phyloP scores from a whole-genome alignment of 306 rosid species.

The Nissolia schottii region DNA sequence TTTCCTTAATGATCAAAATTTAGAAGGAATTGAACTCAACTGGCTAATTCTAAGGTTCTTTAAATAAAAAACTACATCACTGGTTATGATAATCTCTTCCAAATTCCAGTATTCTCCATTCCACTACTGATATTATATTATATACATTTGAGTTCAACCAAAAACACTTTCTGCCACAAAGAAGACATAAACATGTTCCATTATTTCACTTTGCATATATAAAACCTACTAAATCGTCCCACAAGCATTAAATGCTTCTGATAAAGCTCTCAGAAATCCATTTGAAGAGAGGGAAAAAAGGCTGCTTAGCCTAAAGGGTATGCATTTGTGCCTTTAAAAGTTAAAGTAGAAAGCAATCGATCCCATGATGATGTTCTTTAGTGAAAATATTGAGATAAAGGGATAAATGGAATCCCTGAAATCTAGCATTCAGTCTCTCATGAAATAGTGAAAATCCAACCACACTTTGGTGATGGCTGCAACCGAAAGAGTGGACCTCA shows the following conservation, averaged over 20 bases:
- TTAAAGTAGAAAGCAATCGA: conserved; percentile 22
- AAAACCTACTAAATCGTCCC: background rate
- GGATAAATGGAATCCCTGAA: conserved; percentile 30
- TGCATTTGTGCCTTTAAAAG: conserved; percentile 21
- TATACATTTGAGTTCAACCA: background rate
- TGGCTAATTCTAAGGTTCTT: background rate
- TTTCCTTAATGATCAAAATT: background rate
- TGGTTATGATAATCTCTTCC: background rate
- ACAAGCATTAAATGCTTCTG: conserved; percentile 2
- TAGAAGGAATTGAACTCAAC: background rate
- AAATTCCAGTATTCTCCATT: background rate
- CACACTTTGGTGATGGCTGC: conserved; percentile 23
- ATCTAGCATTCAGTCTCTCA: conserved; percentile 16
- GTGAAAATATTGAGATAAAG: background rate
- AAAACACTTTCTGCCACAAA: background rate
- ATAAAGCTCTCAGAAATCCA: conserved; percentile 22
- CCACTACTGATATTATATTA: background rate
- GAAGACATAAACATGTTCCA: background rate
- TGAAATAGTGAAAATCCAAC: no score
- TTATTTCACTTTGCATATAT: background rate
- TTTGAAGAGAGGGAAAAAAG: background rate
- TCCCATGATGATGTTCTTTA: background rate
- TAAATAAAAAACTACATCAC: background rate
- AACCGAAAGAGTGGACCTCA: conserved; percentile 34
- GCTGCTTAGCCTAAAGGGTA: conserved; percentile 3